These are phyloP conservation scores for Trichoderma koningiopsis DNA, from an alignment of 2,329 filamentous ascomycete species.

Conservation along the genomic window DNA sequence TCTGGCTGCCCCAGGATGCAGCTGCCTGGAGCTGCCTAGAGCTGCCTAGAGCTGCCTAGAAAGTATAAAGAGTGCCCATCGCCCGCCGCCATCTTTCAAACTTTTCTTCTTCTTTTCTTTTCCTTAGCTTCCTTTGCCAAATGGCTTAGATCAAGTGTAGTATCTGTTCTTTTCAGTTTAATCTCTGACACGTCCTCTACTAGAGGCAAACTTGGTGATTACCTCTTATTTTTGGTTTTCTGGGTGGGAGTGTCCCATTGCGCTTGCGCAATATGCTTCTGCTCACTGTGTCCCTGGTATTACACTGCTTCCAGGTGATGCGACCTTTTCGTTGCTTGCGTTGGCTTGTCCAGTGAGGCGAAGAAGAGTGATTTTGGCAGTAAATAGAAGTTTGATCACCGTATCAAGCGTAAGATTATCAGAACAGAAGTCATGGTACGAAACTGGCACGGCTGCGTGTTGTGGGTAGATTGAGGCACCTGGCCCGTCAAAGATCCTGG, in stretches of 20 bases:
- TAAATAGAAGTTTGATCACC: background rate
- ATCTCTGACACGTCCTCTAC: constrained; percentile 80
- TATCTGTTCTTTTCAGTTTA: constrained; percentile 98
- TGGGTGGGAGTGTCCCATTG: constrained; percentile 39
- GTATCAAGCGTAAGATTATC: background rate
- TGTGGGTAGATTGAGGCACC: background rate
- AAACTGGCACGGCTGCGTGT: background rate
- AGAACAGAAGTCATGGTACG: background rate
- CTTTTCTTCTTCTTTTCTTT: constrained; percentile 37
- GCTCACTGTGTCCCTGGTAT: constrained; percentile 47
- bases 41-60: background rate
- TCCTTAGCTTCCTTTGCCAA: constrained; percentile 50
- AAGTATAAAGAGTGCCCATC: constrained; percentile 30
- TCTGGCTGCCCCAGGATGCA: background rate
- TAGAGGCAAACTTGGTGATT: constrained; percentile 71
- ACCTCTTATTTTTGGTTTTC: constrained; percentile 64
- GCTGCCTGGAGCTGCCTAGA: background rate
- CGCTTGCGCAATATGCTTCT: constrained; percentile 42
- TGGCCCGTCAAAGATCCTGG: background rate
- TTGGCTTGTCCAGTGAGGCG: constrained; percentile 25
- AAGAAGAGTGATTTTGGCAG: constrained; percentile 13
- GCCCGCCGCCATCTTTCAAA: constrained; percentile 10
- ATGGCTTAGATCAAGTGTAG: constrained; percentile 89
- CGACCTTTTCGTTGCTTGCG: constrained; percentile 44
- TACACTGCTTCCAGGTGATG: constrained; percentile 47